phyloP scores from a whole-genome alignment of 352 stramenopile genomes.

The Pythium phragmiticola region DNA sequence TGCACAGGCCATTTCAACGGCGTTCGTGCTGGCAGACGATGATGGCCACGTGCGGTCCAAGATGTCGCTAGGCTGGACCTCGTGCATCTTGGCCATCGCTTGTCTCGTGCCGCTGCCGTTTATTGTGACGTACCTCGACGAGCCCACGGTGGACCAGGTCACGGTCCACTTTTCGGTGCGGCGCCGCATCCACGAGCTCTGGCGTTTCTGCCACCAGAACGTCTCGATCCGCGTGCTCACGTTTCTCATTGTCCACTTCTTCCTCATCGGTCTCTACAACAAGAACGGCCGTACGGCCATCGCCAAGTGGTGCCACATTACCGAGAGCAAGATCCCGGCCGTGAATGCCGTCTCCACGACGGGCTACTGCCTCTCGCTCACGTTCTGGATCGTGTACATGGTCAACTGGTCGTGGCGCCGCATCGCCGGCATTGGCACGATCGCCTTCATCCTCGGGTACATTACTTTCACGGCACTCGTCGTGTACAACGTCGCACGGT shows the following conservation, averaged over 20 bases:
- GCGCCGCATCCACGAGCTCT: slow-evolving; percentile 37
- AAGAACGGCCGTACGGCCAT: slow-evolving; percentile 34
- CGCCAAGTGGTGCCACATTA: slow-evolving; percentile 39
- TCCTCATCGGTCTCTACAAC: slow-evolving; percentile 41
- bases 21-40: slow-evolving; percentile 27
- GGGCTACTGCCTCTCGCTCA: slow-evolving; percentile 33
- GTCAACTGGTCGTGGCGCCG: slow-evolving; percentile 40
- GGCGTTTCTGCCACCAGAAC: slow-evolving; percentile 54
- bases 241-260: slow-evolving; percentile 45
- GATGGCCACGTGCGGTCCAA: slow-evolving; percentile 21
- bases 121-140: slow-evolving; percentile 36
- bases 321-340: slow-evolving; percentile 11
- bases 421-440: slow-evolving; percentile 30
- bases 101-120: slow-evolving; percentile 36
- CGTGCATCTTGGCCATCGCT: slow-evolving; percentile 21
- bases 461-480: slow-evolving; percentile 36
- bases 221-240: slow-evolving; percentile 49
- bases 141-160: slow-evolving; percentile 18
- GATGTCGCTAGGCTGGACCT: slow-evolving; percentile 26
- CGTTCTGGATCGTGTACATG: slow-evolving; percentile 43
- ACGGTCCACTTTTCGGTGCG: slow-evolving; percentile 27
- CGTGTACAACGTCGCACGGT: slow-evolving; percentile 34
- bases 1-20: slow-evolving; percentile 30
- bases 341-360: slow-evolving; percentile 32
- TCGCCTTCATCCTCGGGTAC: slow-evolving; percentile 32